A percentile compares a stretch with the other conserved stretches of the same genome.
Evolutionary conservation across 192 early-diverging fungal genomes (phyloP).

Genomic region (Phycomyces blakesleeanus): DNA sequence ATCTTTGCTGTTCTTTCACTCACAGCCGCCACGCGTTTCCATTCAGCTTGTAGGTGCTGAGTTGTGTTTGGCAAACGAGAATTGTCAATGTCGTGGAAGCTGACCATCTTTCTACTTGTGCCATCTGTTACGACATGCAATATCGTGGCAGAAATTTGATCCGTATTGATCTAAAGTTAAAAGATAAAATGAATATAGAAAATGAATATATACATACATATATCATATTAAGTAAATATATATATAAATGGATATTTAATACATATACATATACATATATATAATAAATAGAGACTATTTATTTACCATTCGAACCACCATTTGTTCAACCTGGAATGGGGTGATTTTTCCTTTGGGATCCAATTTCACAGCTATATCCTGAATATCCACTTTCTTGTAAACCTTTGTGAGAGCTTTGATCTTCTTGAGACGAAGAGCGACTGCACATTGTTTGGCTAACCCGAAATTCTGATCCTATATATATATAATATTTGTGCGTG

Average conservation of each 20-base stretch:
- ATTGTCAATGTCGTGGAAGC: slow-evolving; percentile 60
- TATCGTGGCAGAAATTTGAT: slow-evolving; percentile 47
- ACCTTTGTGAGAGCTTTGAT: slow-evolving; percentile 75
- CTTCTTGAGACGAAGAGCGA: slow-evolving; percentile 45
- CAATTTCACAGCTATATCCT: slow-evolving; percentile 62
- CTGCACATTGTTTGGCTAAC: slow-evolving; percentile 51
- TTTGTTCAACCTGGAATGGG: slow-evolving; percentile 44
- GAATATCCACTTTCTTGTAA: slow-evolving; percentile 69
- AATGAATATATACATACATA: too few relatives aligned
- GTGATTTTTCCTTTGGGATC: slow-evolving; percentile 37
- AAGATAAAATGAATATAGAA: too few relatives aligned
- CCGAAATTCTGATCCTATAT: slow-evolving; percentile 60
- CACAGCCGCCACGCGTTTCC: slow-evolving; percentile 32
- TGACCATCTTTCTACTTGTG: slow-evolving; percentile 56
- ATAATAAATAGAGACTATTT: background rate
- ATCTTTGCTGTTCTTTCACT: slow-evolving; percentile 36
- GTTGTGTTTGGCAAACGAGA: slow-evolving; percentile 38
- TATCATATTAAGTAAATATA: background rate
- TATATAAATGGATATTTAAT: slow-evolving; percentile 1
- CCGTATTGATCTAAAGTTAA: slow-evolving; percentile 44
- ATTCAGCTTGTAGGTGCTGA: slow-evolving; percentile 43
- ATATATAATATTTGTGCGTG: slow-evolving; percentile 28
- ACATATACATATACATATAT: background rate
- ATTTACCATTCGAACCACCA: slow-evolving; percentile 59
- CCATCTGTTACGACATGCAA: slow-evolving; percentile 42